Conservation (phyloP, 805 yeast species). For the Dipodascopsis tothii region DNA sequence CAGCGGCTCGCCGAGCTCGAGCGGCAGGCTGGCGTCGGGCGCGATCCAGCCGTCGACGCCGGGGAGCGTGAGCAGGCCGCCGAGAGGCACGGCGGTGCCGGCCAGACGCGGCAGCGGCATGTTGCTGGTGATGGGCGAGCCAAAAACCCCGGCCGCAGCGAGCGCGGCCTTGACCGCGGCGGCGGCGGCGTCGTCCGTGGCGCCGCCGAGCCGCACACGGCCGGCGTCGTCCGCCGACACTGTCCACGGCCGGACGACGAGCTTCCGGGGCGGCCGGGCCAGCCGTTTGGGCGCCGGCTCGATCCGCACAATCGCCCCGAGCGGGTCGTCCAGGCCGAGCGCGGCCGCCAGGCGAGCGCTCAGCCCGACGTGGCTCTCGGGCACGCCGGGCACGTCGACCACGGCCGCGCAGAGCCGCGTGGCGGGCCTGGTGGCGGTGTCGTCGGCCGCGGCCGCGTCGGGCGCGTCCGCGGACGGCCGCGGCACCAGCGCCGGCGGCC, state of each 20-base stretch:
- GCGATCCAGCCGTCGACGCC: background rate
- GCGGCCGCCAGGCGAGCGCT: constrained; percentile 50
- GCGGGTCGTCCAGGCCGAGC: constrained; percentile 42
- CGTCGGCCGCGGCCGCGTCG: constrained; percentile 9
- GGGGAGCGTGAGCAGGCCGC: background rate
- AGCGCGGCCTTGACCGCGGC: too few species aligned
- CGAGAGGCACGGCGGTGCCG: background rate
- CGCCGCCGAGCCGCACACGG: too few species aligned
- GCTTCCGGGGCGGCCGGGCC: constrained; percentile 31
- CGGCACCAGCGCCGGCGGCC: constrained; percentile 1
- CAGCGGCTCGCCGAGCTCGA: background rate
- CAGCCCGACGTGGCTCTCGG: constrained; percentile 42
- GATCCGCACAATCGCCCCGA: constrained; percentile 50
- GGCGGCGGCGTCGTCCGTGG: too few species aligned
- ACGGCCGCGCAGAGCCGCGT: constrained; percentile 47
- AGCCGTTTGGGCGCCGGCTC: constrained; percentile 39
- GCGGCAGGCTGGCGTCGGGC: background rate
- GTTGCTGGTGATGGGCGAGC: background rate
- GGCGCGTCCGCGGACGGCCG: background rate
- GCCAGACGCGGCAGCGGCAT: background rate
- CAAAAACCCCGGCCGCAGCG: background rate
- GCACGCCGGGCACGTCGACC: constrained; percentile 34
- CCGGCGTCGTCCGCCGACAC: too few species aligned
- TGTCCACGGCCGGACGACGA: constrained; percentile 51
- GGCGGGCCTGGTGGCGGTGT: constrained; percentile 24